These are phyloP conservation scores for Teratosphaeria destructans DNA, from an alignment of 2,329 filamentous ascomycete genomes.

Conservation along the genomic window DNA sequence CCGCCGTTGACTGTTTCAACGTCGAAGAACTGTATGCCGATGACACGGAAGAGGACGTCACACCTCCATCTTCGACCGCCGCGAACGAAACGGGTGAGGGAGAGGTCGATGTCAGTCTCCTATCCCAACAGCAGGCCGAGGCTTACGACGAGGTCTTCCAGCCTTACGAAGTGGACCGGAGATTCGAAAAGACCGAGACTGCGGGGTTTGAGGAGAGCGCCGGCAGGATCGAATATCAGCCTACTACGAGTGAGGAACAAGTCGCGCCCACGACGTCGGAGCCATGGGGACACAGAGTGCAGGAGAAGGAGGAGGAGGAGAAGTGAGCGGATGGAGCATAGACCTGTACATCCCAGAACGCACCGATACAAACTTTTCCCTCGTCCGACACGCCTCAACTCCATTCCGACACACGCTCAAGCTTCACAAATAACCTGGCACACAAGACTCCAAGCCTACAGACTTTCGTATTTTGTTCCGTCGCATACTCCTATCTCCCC, in stretches of 20 bases:
- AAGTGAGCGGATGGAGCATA: background rate
- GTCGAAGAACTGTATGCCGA: conserved; percentile 1
- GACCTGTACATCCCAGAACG: too few species aligned
- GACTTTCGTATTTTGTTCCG: background rate
- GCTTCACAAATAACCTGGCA: too few species aligned
- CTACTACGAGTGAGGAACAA: background rate
- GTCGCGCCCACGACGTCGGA: background rate
- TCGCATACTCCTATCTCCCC: too few species aligned
- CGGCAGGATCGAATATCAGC: background rate
- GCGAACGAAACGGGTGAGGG: background rate
- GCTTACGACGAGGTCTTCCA: background rate
- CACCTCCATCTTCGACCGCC: background rate
- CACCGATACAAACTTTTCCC: too few species aligned
- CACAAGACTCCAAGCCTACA: background rate
- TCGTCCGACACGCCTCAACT: background rate
- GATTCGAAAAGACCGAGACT: background rate
- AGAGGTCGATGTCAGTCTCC: background rate
- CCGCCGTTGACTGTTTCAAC: conserved; percentile 2
- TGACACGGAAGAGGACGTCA: background rate
- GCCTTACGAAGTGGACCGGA: background rate
- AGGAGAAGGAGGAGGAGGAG: background rate
- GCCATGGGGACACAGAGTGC: background rate
- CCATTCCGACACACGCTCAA: too few species aligned
- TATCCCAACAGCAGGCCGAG: background rate
- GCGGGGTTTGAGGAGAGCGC: background rate